Evolutionary conservation across 2,329 filamentous ascomycete species (phyloP).

Genomic region (Monilinia fructigena): DNA sequence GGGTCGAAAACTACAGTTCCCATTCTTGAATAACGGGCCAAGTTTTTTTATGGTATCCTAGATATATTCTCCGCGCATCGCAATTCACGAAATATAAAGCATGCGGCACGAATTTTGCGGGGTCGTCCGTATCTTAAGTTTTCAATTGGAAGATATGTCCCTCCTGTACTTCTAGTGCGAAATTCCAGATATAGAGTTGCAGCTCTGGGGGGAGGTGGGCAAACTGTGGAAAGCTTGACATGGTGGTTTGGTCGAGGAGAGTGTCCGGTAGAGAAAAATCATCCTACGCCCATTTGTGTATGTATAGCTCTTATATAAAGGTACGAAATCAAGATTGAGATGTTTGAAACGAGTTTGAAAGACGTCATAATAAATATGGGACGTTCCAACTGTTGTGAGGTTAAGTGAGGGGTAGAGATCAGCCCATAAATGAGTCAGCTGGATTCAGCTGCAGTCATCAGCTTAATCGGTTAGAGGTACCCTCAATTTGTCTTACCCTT

Average conservation of each 20-base stretch:
- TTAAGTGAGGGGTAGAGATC: neutral
- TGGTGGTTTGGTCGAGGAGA: neutral
- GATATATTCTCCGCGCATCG: conserved; percentile 12
- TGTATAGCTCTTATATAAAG: neutral
- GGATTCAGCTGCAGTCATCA: neutral
- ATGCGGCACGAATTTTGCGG: conserved; percentile 9
- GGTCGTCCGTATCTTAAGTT: neutral
- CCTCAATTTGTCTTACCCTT: neutral
- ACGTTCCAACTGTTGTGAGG: neutral
- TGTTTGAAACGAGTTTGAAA: neutral
- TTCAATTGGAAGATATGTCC: conserved; percentile 1
- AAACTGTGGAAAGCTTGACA: conserved; percentile 12
- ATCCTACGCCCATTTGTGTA: neutral
- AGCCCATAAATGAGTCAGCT: neutral
- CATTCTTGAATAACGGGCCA: conserved; percentile 4
- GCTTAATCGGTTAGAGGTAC: neutral
- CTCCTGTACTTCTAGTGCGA: neutral
- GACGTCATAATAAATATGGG: neutral
- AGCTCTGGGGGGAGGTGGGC: neutral
- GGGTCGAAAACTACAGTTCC: conserved; percentile 1
- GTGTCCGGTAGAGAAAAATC: neutral
- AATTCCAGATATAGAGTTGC: conserved; percentile 11
- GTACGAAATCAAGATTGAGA: neutral
- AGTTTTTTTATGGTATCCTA: conserved; percentile 6
- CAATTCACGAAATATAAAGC: conserved; percentile 13